Percentiles rank a stretch among this genome's conserved stretches.
These are phyloP conservation scores for Clonostachys byssicola DNA, from an alignment of 2,329 filamentous ascomycete species.

Conservation along the genomic window DNA sequence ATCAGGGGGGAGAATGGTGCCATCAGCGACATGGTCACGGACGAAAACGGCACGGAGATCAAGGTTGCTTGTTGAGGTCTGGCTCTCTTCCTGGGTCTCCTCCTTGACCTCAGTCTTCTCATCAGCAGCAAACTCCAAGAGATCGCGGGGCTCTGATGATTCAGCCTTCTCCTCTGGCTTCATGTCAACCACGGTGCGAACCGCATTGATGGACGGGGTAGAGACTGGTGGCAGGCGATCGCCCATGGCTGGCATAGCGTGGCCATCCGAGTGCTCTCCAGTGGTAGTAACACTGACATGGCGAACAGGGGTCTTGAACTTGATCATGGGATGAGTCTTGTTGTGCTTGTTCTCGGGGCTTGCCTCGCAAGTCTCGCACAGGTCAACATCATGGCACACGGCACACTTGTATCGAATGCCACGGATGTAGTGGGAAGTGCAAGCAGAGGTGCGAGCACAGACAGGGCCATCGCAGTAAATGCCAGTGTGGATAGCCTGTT, in stretches of 20 bases:
- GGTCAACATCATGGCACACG: conserved; percentile 90
- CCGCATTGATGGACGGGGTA: conserved; percentile 5
- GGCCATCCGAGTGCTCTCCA: conserved; percentile 69
- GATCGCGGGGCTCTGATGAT: conserved; percentile 4
- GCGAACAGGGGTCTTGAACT: conserved; percentile 90
- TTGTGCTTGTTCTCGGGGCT: conserved; percentile 83
- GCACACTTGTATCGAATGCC: conserved; percentile 96
- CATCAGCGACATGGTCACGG: conserved; percentile 74
- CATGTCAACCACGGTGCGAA: neutral
- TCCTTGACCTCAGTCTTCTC: conserved; percentile 13
- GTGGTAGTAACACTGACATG: conserved; percentile 83
- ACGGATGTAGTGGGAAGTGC: conserved; percentile 59
- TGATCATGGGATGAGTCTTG: conserved; percentile 93
- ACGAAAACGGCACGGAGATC: conserved; percentile 61
- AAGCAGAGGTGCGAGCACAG: conserved; percentile 57
- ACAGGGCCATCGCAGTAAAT: conserved; percentile 95
- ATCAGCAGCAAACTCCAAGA: neutral
- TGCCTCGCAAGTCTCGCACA: conserved; percentile 92
- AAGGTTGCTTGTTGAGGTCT: conserved; percentile 6
- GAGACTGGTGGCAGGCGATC: conserved; percentile 61
- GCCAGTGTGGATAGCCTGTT: conserved; percentile 61
- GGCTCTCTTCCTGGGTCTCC: neutral
- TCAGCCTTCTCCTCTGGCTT: conserved; percentile 2
- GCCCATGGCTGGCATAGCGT: conserved; percentile 65
- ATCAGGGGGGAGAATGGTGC: conserved; percentile 65